Evolutionary conservation across 1,284 basidiomycete species (phyloP), one percentile per base, ranked within the genome.

Genomic region (Hypsizygus ulmarius): DNA sequence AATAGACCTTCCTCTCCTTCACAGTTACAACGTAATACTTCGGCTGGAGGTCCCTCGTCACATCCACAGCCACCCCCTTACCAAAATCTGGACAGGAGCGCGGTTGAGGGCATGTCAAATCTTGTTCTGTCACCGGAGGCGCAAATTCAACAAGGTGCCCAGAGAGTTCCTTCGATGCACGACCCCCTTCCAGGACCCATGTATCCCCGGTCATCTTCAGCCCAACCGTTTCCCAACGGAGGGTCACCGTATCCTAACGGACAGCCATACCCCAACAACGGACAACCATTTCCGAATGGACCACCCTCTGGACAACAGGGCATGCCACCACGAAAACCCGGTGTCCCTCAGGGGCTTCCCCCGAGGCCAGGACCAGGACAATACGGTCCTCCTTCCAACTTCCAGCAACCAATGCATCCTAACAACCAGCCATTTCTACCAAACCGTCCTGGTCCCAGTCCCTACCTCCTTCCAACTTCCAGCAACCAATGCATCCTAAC

Each of bases 301-400:
- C 39, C 39, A 36, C 45, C n/a, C n/a, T n/a, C 42, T 39, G 44
- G 19, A 35, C 47, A 36, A 8, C 47, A 47, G 37, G 32, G 33
- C n/a, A 50, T 68, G 15, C 68, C 69, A 19, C 73, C 75, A 28
- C 70, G 79, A 53, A 73, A 69, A 54, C 62, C 72, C 7, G 78
- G 75, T 50, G 64, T 69, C 42, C 56, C 53, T 48, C 59, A 30
- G 43, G 39, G 45, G 28, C 50, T 41, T 30, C 29, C 45, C 60
- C 29, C 30, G 15, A 16, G 43, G 33, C 45, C 49, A 11, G 21
- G 27, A n/a, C n/a, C 21, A 5, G 41, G 47, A 19, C 49, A 40
- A 19, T 39, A 47, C 33, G 49, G 54, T 15, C 42, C 43, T 29
- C 19, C 33, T 18, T 46, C 44, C 9, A 39, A 38, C 6, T 48